phyloP scores from a whole-genome alignment of 306 rosid species.

The Cucumis hystrix region DNA sequence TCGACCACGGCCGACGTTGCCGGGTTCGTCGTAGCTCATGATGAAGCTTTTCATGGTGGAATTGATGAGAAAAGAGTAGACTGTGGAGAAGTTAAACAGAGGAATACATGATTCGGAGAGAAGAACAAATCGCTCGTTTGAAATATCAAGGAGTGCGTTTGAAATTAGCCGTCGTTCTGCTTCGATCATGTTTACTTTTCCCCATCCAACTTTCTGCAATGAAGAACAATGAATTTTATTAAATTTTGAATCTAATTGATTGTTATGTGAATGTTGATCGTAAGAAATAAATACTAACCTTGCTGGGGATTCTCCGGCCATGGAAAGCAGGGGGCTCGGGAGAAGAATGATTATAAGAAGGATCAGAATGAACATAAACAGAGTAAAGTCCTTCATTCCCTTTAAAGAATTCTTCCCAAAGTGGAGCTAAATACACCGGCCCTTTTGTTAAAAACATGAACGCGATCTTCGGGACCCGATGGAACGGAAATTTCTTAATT shows the following conservation, averaged over 20 bases:
- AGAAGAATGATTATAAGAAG: slow-evolving; percentile 2
- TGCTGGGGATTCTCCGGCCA: slow-evolving; percentile 4
- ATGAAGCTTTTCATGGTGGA: slow-evolving; percentile 25
- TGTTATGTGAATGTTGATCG: no score
- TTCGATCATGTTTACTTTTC: slow-evolving; percentile 18
- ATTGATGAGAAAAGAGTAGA: slow-evolving; percentile 23
- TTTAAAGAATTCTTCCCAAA: slow-evolving; percentile 6
- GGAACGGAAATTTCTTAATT: background rate
- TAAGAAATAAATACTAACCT: background rate
- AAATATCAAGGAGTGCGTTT: slow-evolving; percentile 33
- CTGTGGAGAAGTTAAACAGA: slow-evolving; percentile 23
- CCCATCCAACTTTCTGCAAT: slow-evolving; percentile 29
- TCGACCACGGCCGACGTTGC: slow-evolving; percentile 13
- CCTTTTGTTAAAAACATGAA: slow-evolving; percentile 5
- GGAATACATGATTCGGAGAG: slow-evolving; percentile 35
- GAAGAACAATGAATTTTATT: no score
- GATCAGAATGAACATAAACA: slow-evolving; percentile 7
- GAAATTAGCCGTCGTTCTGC: slow-evolving; percentile 30
- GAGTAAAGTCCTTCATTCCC: slow-evolving; percentile 6
- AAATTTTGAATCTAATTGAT: no score
- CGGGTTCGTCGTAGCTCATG: slow-evolving; percentile 12
- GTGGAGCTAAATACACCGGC: background rate
- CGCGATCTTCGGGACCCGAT: slow-evolving; percentile 3
- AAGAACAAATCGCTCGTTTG: slow-evolving; percentile 33
- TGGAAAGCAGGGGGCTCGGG: background rate